These are phyloP conservation scores for Cicer judaicum DNA, from an alignment of 306 rosid genomes.

Conservation along the genomic window DNA sequence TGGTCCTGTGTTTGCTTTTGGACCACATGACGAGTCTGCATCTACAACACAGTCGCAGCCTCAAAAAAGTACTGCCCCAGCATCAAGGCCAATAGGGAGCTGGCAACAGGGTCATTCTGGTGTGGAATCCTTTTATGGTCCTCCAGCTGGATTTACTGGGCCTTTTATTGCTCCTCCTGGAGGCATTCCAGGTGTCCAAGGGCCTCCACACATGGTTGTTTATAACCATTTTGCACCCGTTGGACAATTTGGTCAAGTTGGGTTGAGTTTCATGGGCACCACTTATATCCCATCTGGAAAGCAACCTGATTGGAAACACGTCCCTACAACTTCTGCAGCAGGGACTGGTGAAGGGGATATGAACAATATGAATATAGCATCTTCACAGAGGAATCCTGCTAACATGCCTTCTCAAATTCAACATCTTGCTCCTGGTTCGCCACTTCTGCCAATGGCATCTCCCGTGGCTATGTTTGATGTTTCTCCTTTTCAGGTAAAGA, in stretches of 20 bases:
- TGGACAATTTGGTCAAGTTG: slow-evolving; percentile 96
- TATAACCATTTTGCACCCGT: slow-evolving; percentile 98
- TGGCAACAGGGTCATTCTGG: slow-evolving; percentile 98
- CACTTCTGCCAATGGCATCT: slow-evolving; percentile 87
- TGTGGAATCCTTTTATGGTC: slow-evolving; percentile 91
- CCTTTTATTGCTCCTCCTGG: slow-evolving; percentile 89
- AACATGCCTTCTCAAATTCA: slow-evolving; percentile 76
- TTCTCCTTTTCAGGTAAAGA: slow-evolving; percentile 89
- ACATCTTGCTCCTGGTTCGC: slow-evolving; percentile 98
- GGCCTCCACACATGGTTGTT: slow-evolving; percentile 97
- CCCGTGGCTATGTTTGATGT: slow-evolving; percentile 93
- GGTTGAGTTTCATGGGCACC: slow-evolving; percentile 98
- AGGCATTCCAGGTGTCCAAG: slow-evolving; percentile 94
- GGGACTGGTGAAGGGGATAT: slow-evolving; percentile 72
- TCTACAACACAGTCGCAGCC: slow-evolving; percentile 69
- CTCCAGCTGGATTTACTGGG: slow-evolving; percentile 88
- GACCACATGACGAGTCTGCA: slow-evolving; percentile 84
- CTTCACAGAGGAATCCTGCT: slow-evolving; percentile 69
- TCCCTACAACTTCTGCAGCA: slow-evolving; percentile 66
- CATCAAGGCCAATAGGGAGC: slow-evolving; percentile 70
- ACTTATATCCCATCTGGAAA: slow-evolving; percentile 93
- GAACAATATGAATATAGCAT: slow-evolving; percentile 69
- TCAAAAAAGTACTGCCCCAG: slow-evolving; percentile 63
- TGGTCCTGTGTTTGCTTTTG: slow-evolving; percentile 88
- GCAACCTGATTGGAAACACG: slow-evolving; percentile 98